phyloP scores from a whole-genome alignment of 1,139 yeast genomes.

The Debaryomycetaceae sp. region DNA sequence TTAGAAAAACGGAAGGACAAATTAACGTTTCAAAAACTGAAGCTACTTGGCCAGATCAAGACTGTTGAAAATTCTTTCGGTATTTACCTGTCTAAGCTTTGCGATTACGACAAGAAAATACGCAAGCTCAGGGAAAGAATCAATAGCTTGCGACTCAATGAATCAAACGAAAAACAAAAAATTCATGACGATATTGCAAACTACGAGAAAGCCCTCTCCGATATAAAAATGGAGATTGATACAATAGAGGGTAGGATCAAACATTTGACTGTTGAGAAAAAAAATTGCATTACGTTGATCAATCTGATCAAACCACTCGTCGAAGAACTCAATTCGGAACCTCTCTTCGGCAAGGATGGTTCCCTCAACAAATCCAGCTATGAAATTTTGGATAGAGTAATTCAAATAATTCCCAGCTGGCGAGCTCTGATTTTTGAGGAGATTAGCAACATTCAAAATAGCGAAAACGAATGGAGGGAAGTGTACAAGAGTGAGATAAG shows the following conservation, averaged over 20 bases:
- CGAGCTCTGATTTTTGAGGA: conserved; percentile 31
- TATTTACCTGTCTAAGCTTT: conserved; percentile 18
- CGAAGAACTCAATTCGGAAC: conserved; percentile 25
- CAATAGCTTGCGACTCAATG: conserved; percentile 16
- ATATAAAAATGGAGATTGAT: conserved; percentile 19
- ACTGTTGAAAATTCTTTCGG: conserved; percentile 18
- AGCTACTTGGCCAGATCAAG: conserved; percentile 26
- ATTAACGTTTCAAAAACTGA: conserved; percentile 29
- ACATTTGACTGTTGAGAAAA: conserved; percentile 22
- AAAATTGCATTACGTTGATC: conserved; percentile 16
- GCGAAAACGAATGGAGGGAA: conserved; percentile 34
- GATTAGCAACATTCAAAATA: conserved; percentile 23
- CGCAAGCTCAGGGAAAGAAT: conserved; percentile 26
- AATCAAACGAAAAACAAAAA: conserved; percentile 20
- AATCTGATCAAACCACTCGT: conserved; percentile 25
- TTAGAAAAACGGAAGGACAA: conserved; percentile 32
- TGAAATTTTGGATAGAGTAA: conserved; percentile 25
- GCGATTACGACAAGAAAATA: conserved; percentile 21
- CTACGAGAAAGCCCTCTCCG: conserved; percentile 9
- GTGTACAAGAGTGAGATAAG: conserved; percentile 30
- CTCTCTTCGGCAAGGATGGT: conserved; percentile 33
- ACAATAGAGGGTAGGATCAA: conserved; percentile 24
- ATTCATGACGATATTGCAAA: conserved; percentile 13
- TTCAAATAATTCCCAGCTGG: conserved; percentile 34
- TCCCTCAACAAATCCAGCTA: conserved; percentile 24